Evolutionary conservation across 2,329 filamentous ascomycete genomes (phyloP).

Genomic region (Dothideomycetidae sp.): DNA sequence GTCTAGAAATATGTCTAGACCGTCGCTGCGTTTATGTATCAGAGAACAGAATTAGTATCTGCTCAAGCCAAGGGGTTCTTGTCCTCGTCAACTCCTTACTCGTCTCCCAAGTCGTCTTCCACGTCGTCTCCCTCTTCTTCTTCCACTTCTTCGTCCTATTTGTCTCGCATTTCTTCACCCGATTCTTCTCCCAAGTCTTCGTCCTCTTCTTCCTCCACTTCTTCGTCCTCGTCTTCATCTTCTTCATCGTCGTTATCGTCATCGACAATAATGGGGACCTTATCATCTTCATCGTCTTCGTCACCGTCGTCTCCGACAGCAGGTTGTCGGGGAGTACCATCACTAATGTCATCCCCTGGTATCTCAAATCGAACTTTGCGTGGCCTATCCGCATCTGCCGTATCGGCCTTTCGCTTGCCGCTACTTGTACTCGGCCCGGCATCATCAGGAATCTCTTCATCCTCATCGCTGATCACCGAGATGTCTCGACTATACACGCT

Average conservation of each 20-base stretch:
- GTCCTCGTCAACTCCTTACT: background rate
- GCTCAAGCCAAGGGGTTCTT: background rate
- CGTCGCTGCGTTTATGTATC: too few relatives aligned
- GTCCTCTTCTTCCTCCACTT: conserved; percentile 8
- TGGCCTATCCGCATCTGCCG: too few relatives aligned
- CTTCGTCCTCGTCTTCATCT: conserved; percentile 5
- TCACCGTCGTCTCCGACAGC: conserved; percentile 4
- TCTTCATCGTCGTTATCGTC: conserved; percentile 7
- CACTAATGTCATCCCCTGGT: too few relatives aligned
- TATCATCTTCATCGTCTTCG: conserved; percentile 3
- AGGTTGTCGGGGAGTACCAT: too few relatives aligned
- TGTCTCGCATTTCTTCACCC: conserved; percentile 1
- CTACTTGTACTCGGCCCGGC: too few relatives aligned
- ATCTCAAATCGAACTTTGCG: too few relatives aligned
- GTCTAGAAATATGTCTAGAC: too few relatives aligned
- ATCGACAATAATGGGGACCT: conserved; percentile 1
- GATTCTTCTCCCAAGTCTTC: background rate
- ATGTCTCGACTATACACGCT: too few relatives aligned
- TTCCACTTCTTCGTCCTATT: background rate
- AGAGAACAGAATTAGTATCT: too few relatives aligned
- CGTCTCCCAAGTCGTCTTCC: background rate
- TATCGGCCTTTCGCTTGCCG: too few relatives aligned
- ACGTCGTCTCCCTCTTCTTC: background rate
- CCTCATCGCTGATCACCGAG: too few relatives aligned
- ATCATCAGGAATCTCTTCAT: too few relatives aligned